Conservation (phyloP, 306 rosid species). For the Rosa rugosa region DNA sequence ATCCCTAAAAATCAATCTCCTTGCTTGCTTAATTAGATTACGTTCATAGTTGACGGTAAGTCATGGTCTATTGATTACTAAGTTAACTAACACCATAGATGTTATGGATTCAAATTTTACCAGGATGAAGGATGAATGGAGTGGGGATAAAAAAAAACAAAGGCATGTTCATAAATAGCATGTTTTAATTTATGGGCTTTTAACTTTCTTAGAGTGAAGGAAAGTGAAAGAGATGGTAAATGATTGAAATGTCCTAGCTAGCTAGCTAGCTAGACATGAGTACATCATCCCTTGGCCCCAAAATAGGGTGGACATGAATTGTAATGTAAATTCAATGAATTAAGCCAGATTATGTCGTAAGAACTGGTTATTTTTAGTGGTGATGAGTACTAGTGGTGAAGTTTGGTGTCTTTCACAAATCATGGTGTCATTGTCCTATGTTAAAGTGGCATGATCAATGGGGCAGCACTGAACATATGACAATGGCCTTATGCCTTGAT, state of each 20-base stretch:
- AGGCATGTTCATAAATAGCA: too few relatives aligned
- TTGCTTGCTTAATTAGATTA: background rate
- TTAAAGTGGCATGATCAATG: background rate
- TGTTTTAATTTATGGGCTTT: too few relatives aligned
- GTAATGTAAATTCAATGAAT: background rate
- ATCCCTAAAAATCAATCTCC: background rate
- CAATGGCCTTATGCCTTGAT: slow-evolving; percentile 25
- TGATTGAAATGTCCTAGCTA: background rate
- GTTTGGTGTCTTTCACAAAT: slow-evolving; percentile 21
- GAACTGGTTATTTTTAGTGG: background rate
- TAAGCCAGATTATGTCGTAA: background rate
- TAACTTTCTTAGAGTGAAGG: too few relatives aligned
- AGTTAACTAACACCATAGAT: too few relatives aligned
- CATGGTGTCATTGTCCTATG: slow-evolving; percentile 25
- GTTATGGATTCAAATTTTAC: too few relatives aligned
- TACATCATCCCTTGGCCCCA: too few relatives aligned
- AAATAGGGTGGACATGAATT: background rate
- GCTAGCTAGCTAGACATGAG: too few relatives aligned
- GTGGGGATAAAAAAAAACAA: too few relatives aligned
- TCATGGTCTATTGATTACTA: too few relatives aligned
- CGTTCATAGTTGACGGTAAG: background rate
- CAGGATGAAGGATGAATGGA: too few relatives aligned
- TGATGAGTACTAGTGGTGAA: background rate
- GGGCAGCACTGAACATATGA: slow-evolving; percentile 24
- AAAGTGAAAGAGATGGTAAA: too few relatives aligned